Evolutionary conservation across 1,284 basidiomycete species (phyloP).

Genomic region (Wallemia hederae): DNA sequence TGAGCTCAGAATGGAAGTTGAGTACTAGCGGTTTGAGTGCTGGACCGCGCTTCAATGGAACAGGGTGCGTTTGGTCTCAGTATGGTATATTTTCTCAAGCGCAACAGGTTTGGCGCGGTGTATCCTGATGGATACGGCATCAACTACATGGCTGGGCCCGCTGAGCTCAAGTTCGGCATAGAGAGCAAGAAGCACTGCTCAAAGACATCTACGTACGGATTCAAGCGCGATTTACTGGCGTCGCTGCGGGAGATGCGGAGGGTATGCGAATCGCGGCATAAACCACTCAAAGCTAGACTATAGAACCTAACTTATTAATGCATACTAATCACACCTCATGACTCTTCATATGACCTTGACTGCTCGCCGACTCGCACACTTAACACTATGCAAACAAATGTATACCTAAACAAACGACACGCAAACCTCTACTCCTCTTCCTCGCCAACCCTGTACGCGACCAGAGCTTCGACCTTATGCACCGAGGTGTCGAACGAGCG

Average conservation of each 20-base stretch:
- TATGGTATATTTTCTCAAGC: slow-evolving; percentile 9
- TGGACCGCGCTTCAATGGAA: slow-evolving; percentile 64
- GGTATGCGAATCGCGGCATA: slow-evolving; percentile 20
- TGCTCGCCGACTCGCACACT: too few species aligned
- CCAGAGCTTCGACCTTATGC: background rate
- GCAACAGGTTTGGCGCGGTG: slow-evolving; percentile 34
- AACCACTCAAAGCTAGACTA: background rate
- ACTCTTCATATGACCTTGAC: too few species aligned
- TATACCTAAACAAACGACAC: background rate
- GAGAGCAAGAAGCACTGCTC: slow-evolving; percentile 54
- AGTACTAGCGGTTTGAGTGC: slow-evolving; percentile 73
- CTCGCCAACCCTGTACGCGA: background rate
- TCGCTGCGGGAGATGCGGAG: slow-evolving; percentile 42
- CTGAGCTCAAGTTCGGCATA: slow-evolving; percentile 73
- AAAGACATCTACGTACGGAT: slow-evolving; percentile 37
- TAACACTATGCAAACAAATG: too few species aligned
- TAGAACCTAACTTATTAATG: too few species aligned
- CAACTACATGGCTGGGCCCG: slow-evolving; percentile 59
- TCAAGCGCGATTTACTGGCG: slow-evolving; percentile 35
- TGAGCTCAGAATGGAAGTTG: slow-evolving; percentile 62
- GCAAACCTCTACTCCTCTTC: background rate
- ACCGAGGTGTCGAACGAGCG: background rate
- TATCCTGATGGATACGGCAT: slow-evolving; percentile 71
- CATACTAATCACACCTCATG: too few species aligned
- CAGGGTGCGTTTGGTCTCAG: slow-evolving; percentile 29